Percentiles rank a stretch among this genome's conserved stretches.
Evolutionary conservation across 805 yeast species (phyloP).

Genomic region (Candida rishiriensis): DNA sequence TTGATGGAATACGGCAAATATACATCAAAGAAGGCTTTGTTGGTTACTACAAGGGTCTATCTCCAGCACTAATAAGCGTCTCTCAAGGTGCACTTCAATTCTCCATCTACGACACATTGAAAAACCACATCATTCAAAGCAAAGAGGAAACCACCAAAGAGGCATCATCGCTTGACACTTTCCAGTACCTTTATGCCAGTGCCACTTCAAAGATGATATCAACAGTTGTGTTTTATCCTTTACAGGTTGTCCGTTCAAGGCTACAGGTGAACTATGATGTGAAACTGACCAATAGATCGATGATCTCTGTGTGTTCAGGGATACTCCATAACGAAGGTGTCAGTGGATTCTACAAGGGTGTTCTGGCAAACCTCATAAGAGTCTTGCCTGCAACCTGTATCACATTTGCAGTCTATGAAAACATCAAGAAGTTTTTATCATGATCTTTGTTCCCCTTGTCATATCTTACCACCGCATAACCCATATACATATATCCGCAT

Average conservation of each 20-base stretch:
- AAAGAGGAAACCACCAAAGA: conserved; percentile 5
- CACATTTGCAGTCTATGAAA: conserved; percentile 83
- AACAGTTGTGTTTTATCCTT: conserved; percentile 69
- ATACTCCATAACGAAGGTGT: conserved; percentile 51
- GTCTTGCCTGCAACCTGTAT: conserved; percentile 93
- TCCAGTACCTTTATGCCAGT: conserved; percentile 62
- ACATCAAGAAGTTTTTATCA: conserved; percentile 32
- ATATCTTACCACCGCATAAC: background rate
- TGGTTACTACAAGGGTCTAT: conserved; percentile 81
- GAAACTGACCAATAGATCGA: conserved; percentile 12
- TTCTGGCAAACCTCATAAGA: conserved; percentile 69
- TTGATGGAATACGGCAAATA: conserved; percentile 50
- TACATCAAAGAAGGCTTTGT: conserved; percentile 50
- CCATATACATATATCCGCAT: too few relatives aligned
- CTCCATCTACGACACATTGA: conserved; percentile 76
- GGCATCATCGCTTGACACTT: conserved; percentile 33
- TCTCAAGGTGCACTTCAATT: conserved; percentile 88
- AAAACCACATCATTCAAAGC: conserved; percentile 31
- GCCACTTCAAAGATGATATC: conserved; percentile 66
- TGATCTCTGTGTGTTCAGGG: conserved; percentile 31
- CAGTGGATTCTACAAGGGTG: conserved; percentile 77
- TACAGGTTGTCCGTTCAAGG: conserved; percentile 75
- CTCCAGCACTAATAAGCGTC: conserved; percentile 74
- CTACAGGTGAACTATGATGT: conserved; percentile 49
- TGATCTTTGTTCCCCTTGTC: background rate